Conservation (phyloP, 495 filamentous ascomycete genomes). For the Tuber borchii region DNA sequence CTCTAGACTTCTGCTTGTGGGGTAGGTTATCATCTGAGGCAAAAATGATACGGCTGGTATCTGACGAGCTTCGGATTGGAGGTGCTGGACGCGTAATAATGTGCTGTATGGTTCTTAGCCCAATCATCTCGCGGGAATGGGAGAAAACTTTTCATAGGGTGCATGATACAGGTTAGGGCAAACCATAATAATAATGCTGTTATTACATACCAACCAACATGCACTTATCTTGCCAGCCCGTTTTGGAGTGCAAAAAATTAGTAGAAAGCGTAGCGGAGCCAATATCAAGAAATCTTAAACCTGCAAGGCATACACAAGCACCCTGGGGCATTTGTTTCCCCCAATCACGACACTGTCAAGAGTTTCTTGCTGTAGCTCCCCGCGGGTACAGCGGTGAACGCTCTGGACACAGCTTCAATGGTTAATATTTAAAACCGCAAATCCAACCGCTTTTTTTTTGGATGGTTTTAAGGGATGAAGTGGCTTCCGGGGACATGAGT, state of each 20-base stretch:
- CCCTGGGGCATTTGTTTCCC: not conserved
- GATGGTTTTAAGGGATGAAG: not conserved
- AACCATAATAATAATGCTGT: not conserved
- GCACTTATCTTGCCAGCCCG: not conserved
- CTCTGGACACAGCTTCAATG: not conserved
- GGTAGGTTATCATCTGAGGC: not conserved
- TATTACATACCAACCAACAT: not conserved
- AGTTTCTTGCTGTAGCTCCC: not conserved
- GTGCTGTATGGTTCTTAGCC: not conserved
- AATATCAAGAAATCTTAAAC: not conserved
- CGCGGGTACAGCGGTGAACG: not conserved
- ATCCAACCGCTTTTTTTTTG: not conserved
- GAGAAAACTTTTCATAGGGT: not conserved
- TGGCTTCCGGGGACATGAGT: not conserved
- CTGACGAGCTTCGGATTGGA: not conserved
- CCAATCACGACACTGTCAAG: not conserved
- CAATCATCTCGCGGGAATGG: not conserved
- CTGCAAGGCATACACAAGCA: not conserved
- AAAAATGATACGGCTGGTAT: not conserved
- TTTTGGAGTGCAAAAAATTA: not conserved
- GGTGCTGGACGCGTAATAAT: not conserved
- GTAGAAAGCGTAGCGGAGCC: not conserved
- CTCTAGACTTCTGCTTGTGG: not conserved
- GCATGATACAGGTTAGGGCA: not conserved
- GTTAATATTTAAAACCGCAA: not conserved